A percentile compares a stretch with the other conserved stretches of the same genome.
These are phyloP conservation scores for Agaricus subrufescens DNA, from an alignment of 768 basidiomycete genomes.

Conservation along the genomic window DNA sequence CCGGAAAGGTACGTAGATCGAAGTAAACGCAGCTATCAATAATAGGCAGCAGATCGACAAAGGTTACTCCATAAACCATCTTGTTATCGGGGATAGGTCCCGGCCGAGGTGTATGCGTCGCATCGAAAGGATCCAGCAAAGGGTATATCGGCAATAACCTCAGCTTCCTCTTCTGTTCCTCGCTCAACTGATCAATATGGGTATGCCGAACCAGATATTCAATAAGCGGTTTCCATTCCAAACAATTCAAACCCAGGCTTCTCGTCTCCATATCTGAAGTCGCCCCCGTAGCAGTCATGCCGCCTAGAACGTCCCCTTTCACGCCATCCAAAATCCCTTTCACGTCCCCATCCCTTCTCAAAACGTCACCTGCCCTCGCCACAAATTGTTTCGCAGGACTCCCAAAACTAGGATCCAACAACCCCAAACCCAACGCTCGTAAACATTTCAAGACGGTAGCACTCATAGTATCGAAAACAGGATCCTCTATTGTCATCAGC, in stretches of 20 bases:
- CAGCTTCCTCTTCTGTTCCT: neutral
- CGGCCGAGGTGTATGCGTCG: neutral
- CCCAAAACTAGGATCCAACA: neutral
- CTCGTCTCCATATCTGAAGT: neutral
- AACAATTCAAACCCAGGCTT: neutral
- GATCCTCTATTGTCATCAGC: neutral
- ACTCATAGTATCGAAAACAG: neutral
- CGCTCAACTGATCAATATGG: neutral
- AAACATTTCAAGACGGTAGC: slow-evolving; percentile 1
- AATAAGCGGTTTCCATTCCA: slow-evolving; percentile 1
- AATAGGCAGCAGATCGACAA: slow-evolving; percentile 2
- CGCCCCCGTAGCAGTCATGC: neutral
- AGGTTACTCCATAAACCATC: neutral
- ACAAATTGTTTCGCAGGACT: neutral
- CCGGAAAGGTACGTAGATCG: neutral
- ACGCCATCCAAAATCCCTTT: slow-evolving; percentile 1
- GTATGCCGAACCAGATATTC: neutral
- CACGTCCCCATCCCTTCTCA: neutral
- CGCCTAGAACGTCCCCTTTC: neutral
- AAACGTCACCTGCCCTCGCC: neutral
- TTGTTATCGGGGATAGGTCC: slow-evolving; percentile 3
- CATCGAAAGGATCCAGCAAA: neutral
- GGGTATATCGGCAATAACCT: slow-evolving; percentile 5
- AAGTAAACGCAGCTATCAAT: slow-evolving; percentile 3
- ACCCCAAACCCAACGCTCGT: neutral